Evolutionary conservation across 1,284 basidiomycete genomes (phyloP), one percentile per base, ranked within the genome.

Genomic region (Pulveroboletus sp.): DNA sequence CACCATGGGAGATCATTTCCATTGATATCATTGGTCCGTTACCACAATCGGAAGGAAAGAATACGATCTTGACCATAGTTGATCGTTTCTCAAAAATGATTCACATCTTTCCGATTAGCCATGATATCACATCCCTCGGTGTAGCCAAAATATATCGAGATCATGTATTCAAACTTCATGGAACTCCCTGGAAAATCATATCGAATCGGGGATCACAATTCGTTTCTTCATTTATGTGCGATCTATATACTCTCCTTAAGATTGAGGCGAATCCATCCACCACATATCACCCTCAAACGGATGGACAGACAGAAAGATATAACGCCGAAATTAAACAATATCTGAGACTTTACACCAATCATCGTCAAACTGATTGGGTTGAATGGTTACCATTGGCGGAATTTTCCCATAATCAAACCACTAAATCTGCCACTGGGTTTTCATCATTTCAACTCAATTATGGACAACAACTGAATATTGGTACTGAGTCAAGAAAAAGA

Each of bases 51-150:
- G 8, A 69, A 73, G 22, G 68, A 68, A 72, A 62, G 31, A 63
- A 81, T 52, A 40, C 64, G 0, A 73, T 82, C 31, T 51, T 78
- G 1, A 72, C 75, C 1, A 53, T 79, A 0, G 70, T 77, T 0
- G 74, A 80, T 54, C 45, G 60, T 0, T 67, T 78, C 12, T 73
- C 67, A 0, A 78, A 66, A 17, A 65, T 67, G 46, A 57, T 64
- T 0, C 35, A 44, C 0, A 0, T 51, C 0, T 45, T 64, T 1
- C 28, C 52, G 0, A 4, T 56, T 1, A 2, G 42, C 0, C 0
- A 11, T 0, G 26, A 38, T 0, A 49, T 74, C 3, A 69, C 67
- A 0, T 60, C 73, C 0, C 24, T 55, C 39, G 68, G 66, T 1
- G 56, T 72, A 0, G 75, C 74, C 0, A 20, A 36, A 0, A 53